Evolutionary conservation across 345 rosid genomes (phyloP).

Genomic region (Syzygium jambos): DNA sequence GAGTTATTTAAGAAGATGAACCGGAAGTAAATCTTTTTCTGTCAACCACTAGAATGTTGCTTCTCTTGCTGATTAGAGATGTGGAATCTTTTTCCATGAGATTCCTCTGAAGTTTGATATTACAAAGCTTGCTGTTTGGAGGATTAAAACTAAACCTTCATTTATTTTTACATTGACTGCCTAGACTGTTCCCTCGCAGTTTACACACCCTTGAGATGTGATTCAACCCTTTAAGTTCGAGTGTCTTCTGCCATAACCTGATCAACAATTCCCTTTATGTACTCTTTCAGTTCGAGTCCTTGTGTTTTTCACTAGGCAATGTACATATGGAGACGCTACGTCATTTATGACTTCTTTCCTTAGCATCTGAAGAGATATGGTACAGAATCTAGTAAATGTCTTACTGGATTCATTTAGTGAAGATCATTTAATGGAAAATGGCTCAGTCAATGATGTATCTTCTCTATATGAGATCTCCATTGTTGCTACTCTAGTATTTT

Average conservation of each 20-base stretch:
- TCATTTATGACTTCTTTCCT: background rate
- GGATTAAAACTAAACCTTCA: background rate
- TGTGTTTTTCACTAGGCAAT: background rate
- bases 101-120: background rate
- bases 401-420: background rate
- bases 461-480: background rate
- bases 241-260: background rate
- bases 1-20: background rate
- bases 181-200: background rate
- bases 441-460: background rate
- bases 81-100: background rate
- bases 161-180: background rate
- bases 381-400: background rate
- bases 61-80: background rate
- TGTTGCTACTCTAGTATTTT: background rate
- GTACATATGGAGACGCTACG: background rate
- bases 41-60: background rate
- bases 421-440: background rate
- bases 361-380: background rate
- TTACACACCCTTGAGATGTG: background rate
- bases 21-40: background rate
- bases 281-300: background rate
- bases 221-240: background rate
- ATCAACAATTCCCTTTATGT: background rate
- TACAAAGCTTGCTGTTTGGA: background rate